A percentile compares a stretch with the other conserved stretches of the same genome.
Conservation (phyloP, 1,139 yeast genomes). For the Chernovozyma sophiae-reginae region DNA sequence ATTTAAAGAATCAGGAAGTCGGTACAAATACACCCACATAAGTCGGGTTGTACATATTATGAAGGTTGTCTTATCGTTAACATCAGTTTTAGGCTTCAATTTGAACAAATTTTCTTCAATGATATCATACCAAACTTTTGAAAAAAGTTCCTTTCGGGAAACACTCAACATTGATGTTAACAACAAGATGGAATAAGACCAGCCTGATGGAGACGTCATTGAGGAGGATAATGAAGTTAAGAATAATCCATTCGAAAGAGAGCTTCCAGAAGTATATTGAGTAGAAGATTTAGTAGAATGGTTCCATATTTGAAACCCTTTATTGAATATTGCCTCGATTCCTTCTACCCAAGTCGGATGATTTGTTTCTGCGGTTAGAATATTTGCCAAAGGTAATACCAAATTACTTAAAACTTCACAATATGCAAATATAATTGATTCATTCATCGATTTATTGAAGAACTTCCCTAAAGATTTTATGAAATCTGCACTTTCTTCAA, state of each 20-base stretch:
- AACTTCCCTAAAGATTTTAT: constrained; percentile 82
- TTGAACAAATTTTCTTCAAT: constrained; percentile 49
- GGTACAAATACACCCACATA: constrained; percentile 83
- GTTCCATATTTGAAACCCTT: constrained; percentile 40
- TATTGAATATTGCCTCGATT: constrained; percentile 54
- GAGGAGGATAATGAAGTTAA: constrained; percentile 1
- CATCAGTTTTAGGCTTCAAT: constrained; percentile 36
- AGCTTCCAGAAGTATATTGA: neutral
- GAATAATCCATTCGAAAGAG: constrained; percentile 1
- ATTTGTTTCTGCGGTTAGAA: constrained; percentile 88
- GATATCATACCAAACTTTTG: constrained; percentile 68
- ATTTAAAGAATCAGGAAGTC: constrained; percentile 85
- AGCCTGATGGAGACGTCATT: constrained; percentile 17
- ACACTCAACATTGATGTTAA: constrained; percentile 76
- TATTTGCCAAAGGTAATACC: constrained; percentile 77
- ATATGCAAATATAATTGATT: constrained; percentile 67
- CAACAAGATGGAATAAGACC: constrained; percentile 71
- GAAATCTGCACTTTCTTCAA: constrained; percentile 92
- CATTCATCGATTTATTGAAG: constrained; percentile 61
- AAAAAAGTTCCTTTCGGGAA: constrained; percentile 73
- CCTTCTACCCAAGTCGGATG: constrained; percentile 95
- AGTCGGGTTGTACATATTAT: constrained; percentile 68
- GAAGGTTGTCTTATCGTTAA: constrained; percentile 58
- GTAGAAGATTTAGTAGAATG: constrained; percentile 11
- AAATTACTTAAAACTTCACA: constrained; percentile 78